These are phyloP conservation scores for Penicillium silybi DNA, from an alignment of 495 filamentous ascomycete genomes.

Conservation along the genomic window DNA sequence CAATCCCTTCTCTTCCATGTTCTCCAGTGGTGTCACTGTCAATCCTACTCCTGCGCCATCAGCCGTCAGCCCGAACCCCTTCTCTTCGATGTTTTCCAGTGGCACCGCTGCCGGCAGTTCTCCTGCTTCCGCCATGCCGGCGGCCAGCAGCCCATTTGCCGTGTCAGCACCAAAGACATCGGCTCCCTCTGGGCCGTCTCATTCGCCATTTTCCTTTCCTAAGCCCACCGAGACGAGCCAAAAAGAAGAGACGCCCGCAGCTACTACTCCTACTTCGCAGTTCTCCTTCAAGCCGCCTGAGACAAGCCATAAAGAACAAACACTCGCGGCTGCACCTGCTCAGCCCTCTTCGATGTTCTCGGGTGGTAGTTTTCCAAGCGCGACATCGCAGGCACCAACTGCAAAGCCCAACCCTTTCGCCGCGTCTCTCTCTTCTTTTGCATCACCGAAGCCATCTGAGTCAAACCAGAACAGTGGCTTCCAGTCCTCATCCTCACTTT, in stretches of 20 bases:
- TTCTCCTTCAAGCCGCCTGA: slow-evolving; percentile 1
- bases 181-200: not conserved
- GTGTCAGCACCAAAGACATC: not conserved
- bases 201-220: slow-evolving; percentile 1
- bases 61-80: not conserved
- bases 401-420: slow-evolving; percentile 12
- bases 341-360: not conserved
- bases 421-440: slow-evolving; percentile 8
- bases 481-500: not conserved
- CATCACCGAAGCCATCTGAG: not conserved
- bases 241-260: not conserved
- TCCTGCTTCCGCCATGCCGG: not conserved
- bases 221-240: not conserved
- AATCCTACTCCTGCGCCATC: not conserved
- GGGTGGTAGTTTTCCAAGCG: not conserved
- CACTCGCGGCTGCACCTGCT: not conserved
- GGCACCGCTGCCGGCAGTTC: not conserved
- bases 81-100: not conserved
- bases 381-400: not conserved
- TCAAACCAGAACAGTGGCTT: not conserved
- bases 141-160: not conserved
- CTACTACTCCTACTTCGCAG: not conserved
- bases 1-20: slow-evolving; percentile 9
- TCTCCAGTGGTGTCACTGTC: not conserved
- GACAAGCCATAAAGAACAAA: not conserved